Evolutionary conservation across 176 grass and related monocot species (phyloP).

Genomic region (Secale cereale): DNA sequence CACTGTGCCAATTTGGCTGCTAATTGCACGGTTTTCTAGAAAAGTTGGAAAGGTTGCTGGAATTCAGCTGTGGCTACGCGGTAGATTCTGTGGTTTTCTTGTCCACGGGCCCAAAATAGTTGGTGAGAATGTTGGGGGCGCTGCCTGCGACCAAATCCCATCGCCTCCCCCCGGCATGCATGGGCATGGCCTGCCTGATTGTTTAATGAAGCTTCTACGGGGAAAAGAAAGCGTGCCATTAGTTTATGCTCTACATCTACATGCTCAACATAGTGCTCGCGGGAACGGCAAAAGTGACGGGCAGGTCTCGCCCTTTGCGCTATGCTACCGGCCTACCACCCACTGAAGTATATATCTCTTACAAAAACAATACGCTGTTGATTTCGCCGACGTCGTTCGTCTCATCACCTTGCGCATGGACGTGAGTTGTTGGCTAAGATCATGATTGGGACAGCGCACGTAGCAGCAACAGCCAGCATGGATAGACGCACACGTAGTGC

Average conservation of each 20-base stretch:
- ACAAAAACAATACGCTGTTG: background rate
- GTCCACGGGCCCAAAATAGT: background rate
- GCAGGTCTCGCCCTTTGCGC: conserved; percentile 18
- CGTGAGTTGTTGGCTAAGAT: too few species aligned
- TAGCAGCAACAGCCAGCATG: too few species aligned
- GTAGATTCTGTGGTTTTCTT: conserved; percentile 12
- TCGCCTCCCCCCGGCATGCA: background rate
- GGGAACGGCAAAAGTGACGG: conserved; percentile 17
- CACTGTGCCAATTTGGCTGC: background rate
- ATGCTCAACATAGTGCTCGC: conserved; percentile 21
- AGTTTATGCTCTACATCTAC: conserved; percentile 10
- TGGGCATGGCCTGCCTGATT: background rate
- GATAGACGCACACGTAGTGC: too few species aligned
- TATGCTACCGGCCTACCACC: background rate
- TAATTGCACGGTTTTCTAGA: background rate
- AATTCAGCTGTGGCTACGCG: conserved; percentile 9
- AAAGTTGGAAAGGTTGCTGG: background rate
- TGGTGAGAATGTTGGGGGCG: conserved; percentile 18
- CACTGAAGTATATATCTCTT: background rate
- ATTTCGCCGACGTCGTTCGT: too few species aligned
- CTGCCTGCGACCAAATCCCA: background rate
- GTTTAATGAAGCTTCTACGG: background rate
- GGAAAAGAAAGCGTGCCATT: background rate
- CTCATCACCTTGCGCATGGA: too few species aligned
- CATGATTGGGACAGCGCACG: too few species aligned